Evolutionary conservation across 2,329 filamentous ascomycete species (phyloP), one percentile per base, ranked within the genome.

Genomic region (Phialophora chinensis): DNA sequence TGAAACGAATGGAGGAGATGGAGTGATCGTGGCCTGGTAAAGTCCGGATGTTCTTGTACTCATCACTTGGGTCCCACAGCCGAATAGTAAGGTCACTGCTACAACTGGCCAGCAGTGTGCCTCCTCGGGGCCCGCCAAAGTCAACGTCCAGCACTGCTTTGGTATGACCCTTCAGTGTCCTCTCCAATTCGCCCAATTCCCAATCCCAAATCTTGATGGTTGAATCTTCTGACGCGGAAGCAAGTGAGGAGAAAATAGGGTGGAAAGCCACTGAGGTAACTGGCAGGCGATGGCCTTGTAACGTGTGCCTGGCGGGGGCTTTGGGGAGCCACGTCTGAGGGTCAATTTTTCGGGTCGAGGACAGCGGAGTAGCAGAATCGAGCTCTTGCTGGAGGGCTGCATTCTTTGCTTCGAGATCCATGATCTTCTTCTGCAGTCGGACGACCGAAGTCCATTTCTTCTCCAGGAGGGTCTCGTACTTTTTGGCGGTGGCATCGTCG

Each of bases 401-500:
- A 74, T 89, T 90, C 75, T 88, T 87, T 63, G 90, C 87, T 80
- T 97, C 94, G 20, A 97, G 86, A 71, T 98, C 94, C 88, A 97
- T 92, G 75, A 97, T 96, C 91, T 97, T 98, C 80, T 97, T 97
- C 81, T 98, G 94, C 78, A 98, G 80, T 68, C 94, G 87, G 74
- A 97, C 93, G 31, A 98, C 91, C 74, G 92, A 95, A 23, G 94
- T 98, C 94, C 94, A 98, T 83, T 98, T 98, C 86, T 97, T 97
- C 84, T 98, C 94, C 72, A 98, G 81, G 31, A 98, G 80, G 1
- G 91, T 91, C 79, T 97, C 93, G 81, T 97, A 98, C 81, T 96
- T 97, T 83, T 97, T 97, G 60, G 90, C 86, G 23, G 92, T 97
- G 20, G 87, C 86, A 69, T 91, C 84, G 76, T 97, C 92, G 74